Base-by-base conservation (phyloP, 2,329 filamentous ascomycete genomes). In the Monosporascus sp. region DNA sequence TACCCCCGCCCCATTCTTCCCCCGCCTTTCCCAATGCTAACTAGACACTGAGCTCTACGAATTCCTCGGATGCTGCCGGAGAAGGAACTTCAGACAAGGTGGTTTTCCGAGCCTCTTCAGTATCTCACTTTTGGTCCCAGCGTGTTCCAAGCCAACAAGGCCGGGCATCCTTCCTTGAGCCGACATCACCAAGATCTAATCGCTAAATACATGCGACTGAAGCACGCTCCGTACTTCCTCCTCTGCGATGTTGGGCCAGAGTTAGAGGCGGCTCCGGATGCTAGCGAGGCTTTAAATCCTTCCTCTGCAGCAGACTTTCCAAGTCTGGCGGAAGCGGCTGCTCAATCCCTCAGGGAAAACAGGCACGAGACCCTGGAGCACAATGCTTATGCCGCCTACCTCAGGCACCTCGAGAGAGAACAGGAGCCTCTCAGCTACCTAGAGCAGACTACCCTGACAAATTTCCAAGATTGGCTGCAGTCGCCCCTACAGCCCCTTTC, bases 401-500 rank as follows among this genome's bases (percentile, higher is more conserved):
- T 99, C 54, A 82, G 87, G 58, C 87, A 94, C 70, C 75, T 99
- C 1, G 91, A 97, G 68, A 80, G 84, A 47, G 88, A 89, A 54
- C 93, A 97, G 65, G 85, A 87, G 8, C 77, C 85, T 0, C 74
- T 78, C 52, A 72, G 73, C 0, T 68, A 69, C 6, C 70, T 83
- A 5, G 81, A 84, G 63, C 74, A 74, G 17, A 69, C 72, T 2
- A 78, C 77, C 1, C 66, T 84, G 52, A 77, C 74, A 5, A 81
- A 74, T 60, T 81, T 84, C 82, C 95, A 99, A 65, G 94, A 99
- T 69, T 99, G 94, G 78, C 78, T 99, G 11, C 94, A 99, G 69
- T 92, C 92, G 2, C 94, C 94, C 2, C 77, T 99, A 41, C 95
- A 99, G 68, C 94, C 94, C 0, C 78, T 99, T 15, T 93, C 93